Evolutionary conservation across 148 eudicot genomes (phyloP).

Genomic region (Silene latifolia): DNA sequence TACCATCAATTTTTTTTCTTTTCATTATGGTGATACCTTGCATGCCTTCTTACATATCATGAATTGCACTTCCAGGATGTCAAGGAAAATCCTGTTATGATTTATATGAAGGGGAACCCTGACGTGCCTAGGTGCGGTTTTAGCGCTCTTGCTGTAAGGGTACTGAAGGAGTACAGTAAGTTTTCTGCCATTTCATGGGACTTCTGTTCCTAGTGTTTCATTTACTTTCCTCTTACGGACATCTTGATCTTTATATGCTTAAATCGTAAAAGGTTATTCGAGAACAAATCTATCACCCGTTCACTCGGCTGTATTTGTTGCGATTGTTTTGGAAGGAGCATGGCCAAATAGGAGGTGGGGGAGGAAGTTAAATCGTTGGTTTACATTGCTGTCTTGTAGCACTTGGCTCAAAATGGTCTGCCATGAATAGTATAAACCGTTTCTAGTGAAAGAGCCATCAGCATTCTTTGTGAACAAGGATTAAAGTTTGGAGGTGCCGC

Average conservation of each 20-base stretch:
- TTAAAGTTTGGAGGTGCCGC: too few species aligned
- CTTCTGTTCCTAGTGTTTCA: background rate
- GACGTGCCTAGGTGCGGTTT: constrained; percentile 91
- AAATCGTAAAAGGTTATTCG: background rate
- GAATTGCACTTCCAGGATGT: constrained; percentile 44
- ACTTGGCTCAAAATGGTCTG: too few species aligned
- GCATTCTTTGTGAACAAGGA: too few species aligned
- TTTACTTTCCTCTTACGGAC: background rate
- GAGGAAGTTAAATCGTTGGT: too few species aligned
- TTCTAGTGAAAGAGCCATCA: too few species aligned
- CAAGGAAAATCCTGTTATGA: constrained; percentile 85
- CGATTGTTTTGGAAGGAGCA: background rate
- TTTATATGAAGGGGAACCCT: constrained; percentile 93
- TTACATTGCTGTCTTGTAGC: too few species aligned
- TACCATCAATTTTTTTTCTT: too few species aligned
- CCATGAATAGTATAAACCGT: too few species aligned
- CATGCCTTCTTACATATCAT: too few species aligned
- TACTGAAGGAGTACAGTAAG: constrained; percentile 76
- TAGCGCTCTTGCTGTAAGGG: constrained; percentile 91
- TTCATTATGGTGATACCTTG: too few species aligned
- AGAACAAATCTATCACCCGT: too few species aligned
- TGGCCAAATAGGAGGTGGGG: too few species aligned
- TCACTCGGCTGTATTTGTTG: background rate
- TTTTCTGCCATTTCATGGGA: constrained; percentile 1
- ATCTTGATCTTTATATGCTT: background rate